Conservation (phyloP, 441 rosid genomes). For the Jatropha podagrica region DNA sequence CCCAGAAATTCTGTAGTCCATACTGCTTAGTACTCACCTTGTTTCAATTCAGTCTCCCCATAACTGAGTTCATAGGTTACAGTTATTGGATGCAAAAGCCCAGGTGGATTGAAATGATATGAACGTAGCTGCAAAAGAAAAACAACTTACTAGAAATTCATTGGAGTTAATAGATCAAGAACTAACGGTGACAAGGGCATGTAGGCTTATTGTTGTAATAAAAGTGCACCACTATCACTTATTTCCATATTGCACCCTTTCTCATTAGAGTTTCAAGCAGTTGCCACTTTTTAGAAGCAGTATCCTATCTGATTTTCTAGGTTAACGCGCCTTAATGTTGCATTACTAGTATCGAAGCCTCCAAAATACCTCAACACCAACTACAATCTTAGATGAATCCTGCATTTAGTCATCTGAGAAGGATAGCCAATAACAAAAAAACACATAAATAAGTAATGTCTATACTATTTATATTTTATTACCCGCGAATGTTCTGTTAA, state of each 20-base stretch:
- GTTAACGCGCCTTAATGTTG: not conserved
- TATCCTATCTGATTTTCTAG: not conserved
- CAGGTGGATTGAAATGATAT: constrained; percentile 74
- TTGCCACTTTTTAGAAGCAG: not conserved
- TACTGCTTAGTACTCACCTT: constrained; percentile 45
- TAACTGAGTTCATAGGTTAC: constrained; percentile 80
- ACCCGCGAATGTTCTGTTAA: constrained; percentile 64
- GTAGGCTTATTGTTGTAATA: not conserved
- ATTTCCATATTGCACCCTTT: not conserved
- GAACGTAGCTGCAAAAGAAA: constrained; percentile 54
- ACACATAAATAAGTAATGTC: not conserved
- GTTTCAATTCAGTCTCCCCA: constrained; percentile 90
- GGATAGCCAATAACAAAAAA: not conserved
- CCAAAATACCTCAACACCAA: not conserved
- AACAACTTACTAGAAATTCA: not conserved
- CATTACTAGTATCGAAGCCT: not conserved
- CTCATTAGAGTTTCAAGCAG: not conserved
- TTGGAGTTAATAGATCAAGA: not conserved
- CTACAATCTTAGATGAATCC: not conserved
- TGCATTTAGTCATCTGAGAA: not conserved
- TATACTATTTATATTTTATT: constrained; percentile 3
- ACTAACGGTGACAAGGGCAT: not conserved
- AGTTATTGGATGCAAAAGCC: constrained; percentile 73
- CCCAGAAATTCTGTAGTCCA: constrained; percentile 12
- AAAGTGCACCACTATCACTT: not conserved